Evolutionary conservation across 352 stramenopile genomes (phyloP).

Genomic region (Salisapilia sapeloensis): DNA sequence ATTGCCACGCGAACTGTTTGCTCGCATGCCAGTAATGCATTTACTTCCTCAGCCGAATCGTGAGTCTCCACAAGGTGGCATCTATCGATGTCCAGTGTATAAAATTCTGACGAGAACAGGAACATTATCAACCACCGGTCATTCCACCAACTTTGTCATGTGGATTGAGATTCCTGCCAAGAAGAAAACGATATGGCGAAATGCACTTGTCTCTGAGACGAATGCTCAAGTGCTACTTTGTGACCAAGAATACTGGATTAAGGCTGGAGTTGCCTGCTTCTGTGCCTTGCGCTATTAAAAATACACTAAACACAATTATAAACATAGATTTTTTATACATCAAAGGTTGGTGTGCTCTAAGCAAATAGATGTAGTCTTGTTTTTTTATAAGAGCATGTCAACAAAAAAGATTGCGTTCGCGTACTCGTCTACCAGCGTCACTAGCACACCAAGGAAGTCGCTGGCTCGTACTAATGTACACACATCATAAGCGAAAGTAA

Average conservation of each 20-base stretch:
- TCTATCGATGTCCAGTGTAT: constrained; percentile 91
- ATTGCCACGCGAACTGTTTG: constrained; percentile 86
- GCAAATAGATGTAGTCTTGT: not conserved
- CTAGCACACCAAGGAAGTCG: not conserved
- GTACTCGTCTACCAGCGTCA: not conserved
- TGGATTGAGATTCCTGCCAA: constrained; percentile 87
- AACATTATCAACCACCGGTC: constrained; percentile 80
- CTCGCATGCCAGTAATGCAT: constrained; percentile 81
- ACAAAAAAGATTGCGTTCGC: not conserved
- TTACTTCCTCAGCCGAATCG: constrained; percentile 73
- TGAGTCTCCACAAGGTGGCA: constrained; percentile 42
- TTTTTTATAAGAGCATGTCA: constrained; percentile 1
- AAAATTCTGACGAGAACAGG: constrained; percentile 87
- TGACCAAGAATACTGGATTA: constrained; percentile 53
- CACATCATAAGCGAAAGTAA: too few species aligned
- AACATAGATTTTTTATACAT: not conserved
- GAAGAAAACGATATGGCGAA: constrained; percentile 33
- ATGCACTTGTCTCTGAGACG: constrained; percentile 50
- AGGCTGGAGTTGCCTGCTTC: constrained; percentile 74
- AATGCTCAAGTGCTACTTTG: constrained; percentile 44
- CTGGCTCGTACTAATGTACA: not conserved
- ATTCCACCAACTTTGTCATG: constrained; percentile 91
- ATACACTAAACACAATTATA: not conserved
- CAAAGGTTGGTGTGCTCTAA: not conserved
- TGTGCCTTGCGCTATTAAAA: constrained; percentile 58